Conservation (phyloP, 345 rosid species). For the Rhodamnia argentea region DNA sequence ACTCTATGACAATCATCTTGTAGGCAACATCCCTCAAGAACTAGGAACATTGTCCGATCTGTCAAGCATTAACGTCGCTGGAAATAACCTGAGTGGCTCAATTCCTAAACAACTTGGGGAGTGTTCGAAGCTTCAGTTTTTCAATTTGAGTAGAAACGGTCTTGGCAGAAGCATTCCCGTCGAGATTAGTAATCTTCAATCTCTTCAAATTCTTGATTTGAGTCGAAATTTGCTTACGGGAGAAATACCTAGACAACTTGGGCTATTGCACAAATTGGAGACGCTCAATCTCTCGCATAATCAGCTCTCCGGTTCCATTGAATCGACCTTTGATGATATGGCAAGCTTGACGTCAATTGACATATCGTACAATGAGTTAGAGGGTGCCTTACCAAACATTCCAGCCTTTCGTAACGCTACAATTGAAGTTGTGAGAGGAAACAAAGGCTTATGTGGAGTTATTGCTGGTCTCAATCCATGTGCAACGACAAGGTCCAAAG, state of each 20-base stretch:
- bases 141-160: constrained; percentile 18
- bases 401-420: constrained; percentile 9
- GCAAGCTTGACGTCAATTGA: not conserved
- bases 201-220: not conserved
- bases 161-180: constrained; percentile 6
- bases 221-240: not conserved
- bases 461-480: not conserved
- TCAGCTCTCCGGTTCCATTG: constrained; percentile 10
- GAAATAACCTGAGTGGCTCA: constrained; percentile 3
- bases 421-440: not conserved
- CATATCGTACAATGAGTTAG: constrained; percentile 11
- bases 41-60: constrained; percentile 1
- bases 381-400: constrained; percentile 13
- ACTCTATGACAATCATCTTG: constrained; percentile 9
- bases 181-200: not conserved
- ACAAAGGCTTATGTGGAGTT: constrained; percentile 10
- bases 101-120: constrained; percentile 9
- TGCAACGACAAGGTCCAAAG: not conserved
- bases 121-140: not conserved
- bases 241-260: not conserved
- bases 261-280: not conserved
- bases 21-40: constrained; percentile 4
- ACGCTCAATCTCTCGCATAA: not conserved
- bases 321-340: not conserved
- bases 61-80: not conserved